These are phyloP conservation scores for Nymphaea thermarum DNA, from an alignment of 164 flowering plant genomes.

Conservation along the genomic window DNA sequence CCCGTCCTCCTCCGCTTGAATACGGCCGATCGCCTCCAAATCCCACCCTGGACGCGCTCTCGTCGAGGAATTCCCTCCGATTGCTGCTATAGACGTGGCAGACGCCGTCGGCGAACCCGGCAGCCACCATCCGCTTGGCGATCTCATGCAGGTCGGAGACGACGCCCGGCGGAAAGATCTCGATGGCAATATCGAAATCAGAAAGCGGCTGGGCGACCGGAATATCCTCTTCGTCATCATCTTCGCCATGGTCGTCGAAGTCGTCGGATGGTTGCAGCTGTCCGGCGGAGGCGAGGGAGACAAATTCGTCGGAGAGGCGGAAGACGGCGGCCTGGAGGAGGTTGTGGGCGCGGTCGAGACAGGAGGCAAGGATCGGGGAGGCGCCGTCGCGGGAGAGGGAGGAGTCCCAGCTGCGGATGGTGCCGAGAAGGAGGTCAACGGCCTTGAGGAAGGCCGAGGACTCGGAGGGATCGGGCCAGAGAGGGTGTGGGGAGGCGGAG, in stretches of 20 bases:
- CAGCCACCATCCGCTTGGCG: constrained; percentile 79
- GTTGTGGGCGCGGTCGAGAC: constrained; percentile 62
- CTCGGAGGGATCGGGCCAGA: constrained; percentile 73
- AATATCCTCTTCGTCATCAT: constrained; percentile 20
- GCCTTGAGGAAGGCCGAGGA: constrained; percentile 62
- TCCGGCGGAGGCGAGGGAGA: constrained; percentile 33
- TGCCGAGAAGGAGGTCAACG: constrained; percentile 46
- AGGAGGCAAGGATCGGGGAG: constrained; percentile 19
- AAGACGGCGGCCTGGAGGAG: constrained; percentile 69
- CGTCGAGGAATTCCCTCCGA: constrained; percentile 80
- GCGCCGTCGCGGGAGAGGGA: constrained; percentile 30
- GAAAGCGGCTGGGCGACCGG: constrained; percentile 67
- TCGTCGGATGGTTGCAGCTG: constrained; percentile 39
- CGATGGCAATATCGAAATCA: constrained; percentile 63
- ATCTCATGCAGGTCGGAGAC: constrained; percentile 72
- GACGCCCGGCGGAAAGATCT: constrained; percentile 65
- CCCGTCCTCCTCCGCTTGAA: constrained; percentile 57
- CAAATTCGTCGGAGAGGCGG: constrained; percentile 71
- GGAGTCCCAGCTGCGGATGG: constrained; percentile 45
- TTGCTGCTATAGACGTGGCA: constrained; percentile 67
- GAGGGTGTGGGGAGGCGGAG: constrained; percentile 40
- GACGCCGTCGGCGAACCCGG: constrained; percentile 71
- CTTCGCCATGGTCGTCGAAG: constrained; percentile 28
- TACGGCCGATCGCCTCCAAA: constrained; percentile 33
- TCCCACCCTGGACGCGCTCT: constrained; percentile 67